phyloP scores from a whole-genome alignment of 2,329 filamentous ascomycete genomes.

The Monilinia aucupariae region DNA sequence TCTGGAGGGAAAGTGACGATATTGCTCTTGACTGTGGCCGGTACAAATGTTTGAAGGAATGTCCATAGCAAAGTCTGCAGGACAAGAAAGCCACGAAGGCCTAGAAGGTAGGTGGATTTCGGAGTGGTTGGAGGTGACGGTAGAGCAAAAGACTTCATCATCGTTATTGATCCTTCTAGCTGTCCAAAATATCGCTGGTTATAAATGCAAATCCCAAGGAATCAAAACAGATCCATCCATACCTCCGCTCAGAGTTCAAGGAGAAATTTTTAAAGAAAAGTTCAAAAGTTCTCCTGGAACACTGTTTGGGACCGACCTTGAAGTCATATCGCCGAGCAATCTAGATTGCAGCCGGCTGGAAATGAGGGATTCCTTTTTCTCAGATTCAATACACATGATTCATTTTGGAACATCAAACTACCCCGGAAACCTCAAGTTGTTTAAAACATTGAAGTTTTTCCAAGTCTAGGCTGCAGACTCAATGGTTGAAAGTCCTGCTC shows the following conservation, averaged over 20 bases:
- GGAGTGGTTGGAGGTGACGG: not conserved
- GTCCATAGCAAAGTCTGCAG: slow-evolving; percentile 42
- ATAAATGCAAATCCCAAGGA: no score
- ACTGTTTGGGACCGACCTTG: not conserved
- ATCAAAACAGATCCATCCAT: not conserved
- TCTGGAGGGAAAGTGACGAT: slow-evolving; percentile 31
- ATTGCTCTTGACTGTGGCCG: slow-evolving; percentile 35
- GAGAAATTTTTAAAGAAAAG: not conserved
- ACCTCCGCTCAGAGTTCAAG: not conserved
- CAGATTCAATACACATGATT: not conserved
- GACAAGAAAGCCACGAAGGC: slow-evolving; percentile 4
- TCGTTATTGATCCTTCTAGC: not conserved
- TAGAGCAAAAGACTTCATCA: not conserved
- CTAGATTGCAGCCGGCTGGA: not conserved
- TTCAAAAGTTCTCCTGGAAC: not conserved
- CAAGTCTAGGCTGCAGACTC: not conserved
- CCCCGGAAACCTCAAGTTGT: not conserved
- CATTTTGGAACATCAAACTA: not conserved
- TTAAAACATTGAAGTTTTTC: not conserved
- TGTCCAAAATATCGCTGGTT: not conserved
- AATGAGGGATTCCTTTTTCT: not conserved
- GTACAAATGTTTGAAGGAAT: slow-evolving; percentile 43
- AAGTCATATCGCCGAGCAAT: not conserved
- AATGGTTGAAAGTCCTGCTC: not conserved
- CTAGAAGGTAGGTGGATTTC: slow-evolving; percentile 11